These are phyloP conservation scores for Magnaporthales sp. DNA, from an alignment of 2,329 filamentous ascomycete genomes.

Conservation along the genomic window DNA sequence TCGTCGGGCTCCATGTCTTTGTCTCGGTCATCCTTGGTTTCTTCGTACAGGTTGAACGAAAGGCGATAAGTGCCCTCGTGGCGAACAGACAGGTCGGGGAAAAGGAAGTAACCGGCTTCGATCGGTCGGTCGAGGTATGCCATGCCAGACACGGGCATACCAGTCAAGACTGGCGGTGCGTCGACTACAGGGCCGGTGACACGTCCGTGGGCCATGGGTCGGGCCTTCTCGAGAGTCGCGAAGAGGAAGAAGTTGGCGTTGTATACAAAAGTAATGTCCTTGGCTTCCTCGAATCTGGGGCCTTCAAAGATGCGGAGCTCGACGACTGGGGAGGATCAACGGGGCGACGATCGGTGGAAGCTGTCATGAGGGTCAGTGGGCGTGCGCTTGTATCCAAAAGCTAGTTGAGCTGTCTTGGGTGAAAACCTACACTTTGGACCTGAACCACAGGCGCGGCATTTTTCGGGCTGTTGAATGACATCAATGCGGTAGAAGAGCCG, in stretches of 20 bases:
- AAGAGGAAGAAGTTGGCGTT: constrained; percentile 96
- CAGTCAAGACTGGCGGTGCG: constrained; percentile 78
- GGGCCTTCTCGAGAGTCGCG: constrained; percentile 80
- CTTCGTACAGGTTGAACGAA: constrained; percentile 88
- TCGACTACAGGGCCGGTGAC: constrained; percentile 58
- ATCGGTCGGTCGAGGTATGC: constrained; percentile 85
- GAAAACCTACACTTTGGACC: constrained; percentile 82
- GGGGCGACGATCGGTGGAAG: constrained; percentile 79
- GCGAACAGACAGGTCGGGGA: constrained; percentile 90
- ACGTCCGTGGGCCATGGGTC: constrained; percentile 73
- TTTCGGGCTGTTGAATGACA: constrained; percentile 90
- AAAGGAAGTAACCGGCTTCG: constrained; percentile 87
- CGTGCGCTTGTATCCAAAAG: not conserved
- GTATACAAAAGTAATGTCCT: constrained; percentile 80
- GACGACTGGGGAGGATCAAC: constrained; percentile 90
- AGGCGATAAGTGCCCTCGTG: constrained; percentile 92
- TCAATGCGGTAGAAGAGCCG: constrained; percentile 72
- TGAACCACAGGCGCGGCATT: constrained; percentile 88
- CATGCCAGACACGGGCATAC: constrained; percentile 91
- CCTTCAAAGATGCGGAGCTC: constrained; percentile 81
- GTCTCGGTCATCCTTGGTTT: constrained; percentile 79
- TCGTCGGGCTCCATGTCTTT: constrained; percentile 45
- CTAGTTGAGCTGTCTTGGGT: not conserved
- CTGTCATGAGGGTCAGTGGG: constrained; percentile 32
- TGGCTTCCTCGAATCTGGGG: constrained; percentile 46